These are phyloP conservation scores for Ogataea kodamae DNA, from an alignment of 805 yeast genomes.

Conservation along the genomic window DNA sequence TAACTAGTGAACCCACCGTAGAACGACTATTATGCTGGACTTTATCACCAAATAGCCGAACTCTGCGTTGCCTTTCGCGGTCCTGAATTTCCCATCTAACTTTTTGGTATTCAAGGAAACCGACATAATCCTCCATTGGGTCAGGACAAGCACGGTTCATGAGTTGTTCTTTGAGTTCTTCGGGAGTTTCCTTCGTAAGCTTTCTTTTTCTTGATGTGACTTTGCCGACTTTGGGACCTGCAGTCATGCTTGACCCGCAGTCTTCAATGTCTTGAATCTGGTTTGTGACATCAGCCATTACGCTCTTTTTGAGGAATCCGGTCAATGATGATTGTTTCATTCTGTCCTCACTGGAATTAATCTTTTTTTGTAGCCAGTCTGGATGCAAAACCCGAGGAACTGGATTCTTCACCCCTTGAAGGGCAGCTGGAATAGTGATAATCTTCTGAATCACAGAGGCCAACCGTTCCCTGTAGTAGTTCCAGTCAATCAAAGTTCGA, in stretches of 20 bases:
- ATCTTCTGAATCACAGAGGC: conserved; percentile 93
- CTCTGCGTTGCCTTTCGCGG: conserved; percentile 68
- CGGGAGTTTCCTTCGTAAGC: conserved; percentile 36
- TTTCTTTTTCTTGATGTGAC: conserved; percentile 48
- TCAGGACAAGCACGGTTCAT: conserved; percentile 59
- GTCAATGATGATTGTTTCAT: conserved; percentile 67
- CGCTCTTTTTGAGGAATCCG: conserved; percentile 50
- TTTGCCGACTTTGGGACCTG: conserved; percentile 38
- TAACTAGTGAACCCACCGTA: conserved; percentile 63
- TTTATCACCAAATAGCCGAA: conserved; percentile 71
- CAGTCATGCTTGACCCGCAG: conserved; percentile 39
- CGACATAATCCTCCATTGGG: conserved; percentile 61
- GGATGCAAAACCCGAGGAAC: conserved; percentile 95
- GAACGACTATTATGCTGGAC: conserved; percentile 45
- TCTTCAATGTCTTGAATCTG: conserved; percentile 73
- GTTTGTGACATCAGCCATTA: conserved; percentile 32
- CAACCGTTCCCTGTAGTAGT: conserved; percentile 81
- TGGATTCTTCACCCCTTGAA: conserved; percentile 83
- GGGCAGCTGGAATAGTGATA: conserved; percentile 95
- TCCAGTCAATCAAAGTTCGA: conserved; percentile 88
- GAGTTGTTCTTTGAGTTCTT: conserved; percentile 43
- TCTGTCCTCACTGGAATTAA: conserved; percentile 58
- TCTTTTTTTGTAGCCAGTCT: conserved; percentile 76
- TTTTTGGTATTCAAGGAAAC: conserved; percentile 72
- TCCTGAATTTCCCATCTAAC: conserved; percentile 82